Percentiles rank a stretch among this genome's conserved stretches.
These are phyloP conservation scores for Hypomontagnella monticulosa DNA, from an alignment of 495 filamentous ascomycete species.

Conservation along the genomic window DNA sequence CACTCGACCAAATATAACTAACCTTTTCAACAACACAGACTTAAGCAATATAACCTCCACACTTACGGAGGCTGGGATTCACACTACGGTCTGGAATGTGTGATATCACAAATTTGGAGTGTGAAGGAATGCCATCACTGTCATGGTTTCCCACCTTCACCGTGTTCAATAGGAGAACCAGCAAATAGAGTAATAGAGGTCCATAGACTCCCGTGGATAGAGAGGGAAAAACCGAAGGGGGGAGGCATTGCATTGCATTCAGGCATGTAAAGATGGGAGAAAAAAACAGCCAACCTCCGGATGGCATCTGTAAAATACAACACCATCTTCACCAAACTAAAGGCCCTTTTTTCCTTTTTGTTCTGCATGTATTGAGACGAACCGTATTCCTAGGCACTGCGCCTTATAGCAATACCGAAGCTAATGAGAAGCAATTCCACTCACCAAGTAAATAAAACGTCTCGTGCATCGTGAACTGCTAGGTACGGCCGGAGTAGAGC, in stretches of 20 bases:
- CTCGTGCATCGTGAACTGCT: constrained; percentile 12
- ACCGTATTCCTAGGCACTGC: no score
- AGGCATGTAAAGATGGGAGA: constrained; percentile 41
- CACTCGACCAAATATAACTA: constrained; percentile 3
- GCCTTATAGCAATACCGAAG: no score
- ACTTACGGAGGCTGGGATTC: constrained; percentile 43
- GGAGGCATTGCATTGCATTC: constrained; percentile 40
- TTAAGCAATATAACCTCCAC: constrained; percentile 46
- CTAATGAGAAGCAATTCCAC: constrained; percentile 16
- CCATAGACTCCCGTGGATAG: constrained; percentile 37
- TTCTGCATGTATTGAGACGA: background rate
- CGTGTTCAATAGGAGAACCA: constrained; percentile 45
- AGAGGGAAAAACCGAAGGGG: constrained; percentile 17
- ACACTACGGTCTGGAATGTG: constrained; percentile 37
- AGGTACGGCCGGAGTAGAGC: constrained; percentile 6
- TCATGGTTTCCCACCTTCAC: constrained; percentile 30
- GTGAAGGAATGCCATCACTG: constrained; percentile 29
- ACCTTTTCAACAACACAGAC: constrained; percentile 26
- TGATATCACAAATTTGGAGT: constrained; percentile 36
- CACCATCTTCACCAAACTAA: constrained; percentile 34
- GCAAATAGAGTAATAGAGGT: constrained; percentile 49
- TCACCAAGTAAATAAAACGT: constrained; percentile 1
- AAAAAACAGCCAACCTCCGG: constrained; percentile 25
- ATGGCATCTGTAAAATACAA: constrained; percentile 40
- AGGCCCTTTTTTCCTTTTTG: constrained; percentile 4